Evolutionary conservation across 805 yeast genomes (phyloP).

Genomic region (Zygoascus biomembranicola): DNA sequence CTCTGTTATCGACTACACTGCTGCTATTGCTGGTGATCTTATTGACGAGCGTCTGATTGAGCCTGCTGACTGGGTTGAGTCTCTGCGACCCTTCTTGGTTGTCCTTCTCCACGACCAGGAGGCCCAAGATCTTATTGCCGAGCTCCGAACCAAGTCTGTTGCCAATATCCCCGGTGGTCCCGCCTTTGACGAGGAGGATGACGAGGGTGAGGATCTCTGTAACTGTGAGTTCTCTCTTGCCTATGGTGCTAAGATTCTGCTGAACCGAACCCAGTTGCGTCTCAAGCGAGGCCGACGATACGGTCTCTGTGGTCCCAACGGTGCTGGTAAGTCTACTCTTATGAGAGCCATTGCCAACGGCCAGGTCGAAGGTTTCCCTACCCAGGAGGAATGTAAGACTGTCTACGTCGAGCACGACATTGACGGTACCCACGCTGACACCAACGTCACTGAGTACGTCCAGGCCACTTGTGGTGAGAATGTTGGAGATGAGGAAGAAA

Average conservation of each 20-base stretch:
- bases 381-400: conserved; percentile 98
- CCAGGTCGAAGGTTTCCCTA: conserved; percentile 99
- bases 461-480: conserved; percentile 70
- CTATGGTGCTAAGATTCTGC: conserved; percentile 99
- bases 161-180: conserved; percentile 98
- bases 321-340: conserved; percentile 98
- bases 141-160: conserved; percentile 91
- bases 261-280: conserved; percentile 98
- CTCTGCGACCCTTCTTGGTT: conserved; percentile 89
- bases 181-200: conserved; percentile 81
- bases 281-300: conserved; percentile 86
- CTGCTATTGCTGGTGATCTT: conserved; percentile 97
- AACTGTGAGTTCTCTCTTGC: conserved; percentile 99
- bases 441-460: conserved; percentile 89
- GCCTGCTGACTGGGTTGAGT: conserved; percentile 83
- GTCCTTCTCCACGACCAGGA: conserved; percentile 90
- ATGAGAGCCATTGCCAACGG: conserved; percentile 91
- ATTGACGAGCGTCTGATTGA: conserved; percentile 96
- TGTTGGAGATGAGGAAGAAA: conserved; percentile 65
- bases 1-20: conserved; percentile 69
- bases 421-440: conserved; percentile 96
- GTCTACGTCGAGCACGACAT: conserved; percentile 99
- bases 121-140: conserved; percentile 85
- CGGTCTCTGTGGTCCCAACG: conserved; percentile 50
- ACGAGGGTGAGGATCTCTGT: conserved; percentile 79